phyloP scores from a whole-genome alignment of 2,329 filamentous ascomycete genomes.

The Karstenula rhodostoma region DNA sequence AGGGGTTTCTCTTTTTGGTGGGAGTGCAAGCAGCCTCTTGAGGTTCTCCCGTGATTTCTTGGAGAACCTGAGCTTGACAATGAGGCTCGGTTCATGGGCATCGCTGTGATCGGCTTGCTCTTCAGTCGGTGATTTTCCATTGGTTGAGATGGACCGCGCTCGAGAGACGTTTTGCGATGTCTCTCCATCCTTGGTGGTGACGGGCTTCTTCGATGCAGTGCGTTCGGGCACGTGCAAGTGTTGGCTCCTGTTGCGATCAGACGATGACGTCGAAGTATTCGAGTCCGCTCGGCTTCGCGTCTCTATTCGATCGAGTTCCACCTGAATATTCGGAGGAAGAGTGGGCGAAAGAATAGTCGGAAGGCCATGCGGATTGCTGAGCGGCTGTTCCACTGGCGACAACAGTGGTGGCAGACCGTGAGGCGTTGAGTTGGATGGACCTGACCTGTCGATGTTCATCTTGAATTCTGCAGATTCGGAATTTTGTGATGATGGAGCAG shows the following conservation, averaged over 20 bases:
- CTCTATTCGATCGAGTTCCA: conserved; percentile 57
- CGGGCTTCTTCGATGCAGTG: conserved; percentile 4
- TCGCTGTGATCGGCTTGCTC: conserved; percentile 22
- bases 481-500: conserved; percentile 34
- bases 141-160: conserved; percentile 36
- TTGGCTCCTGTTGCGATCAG: conserved; percentile 43
- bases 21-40: conserved; percentile 47
- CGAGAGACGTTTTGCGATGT: conserved; percentile 32
- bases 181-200: conserved; percentile 28
- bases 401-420: conserved; percentile 50
- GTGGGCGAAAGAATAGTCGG: conserved; percentile 66
- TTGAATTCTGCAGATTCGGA: conserved; percentile 51
- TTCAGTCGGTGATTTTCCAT: conserved; percentile 35
- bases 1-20: conserved; percentile 32
- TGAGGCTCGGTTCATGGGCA: conserved; percentile 36
- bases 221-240: conserved; percentile 32
- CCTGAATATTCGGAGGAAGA: conserved; percentile 63
- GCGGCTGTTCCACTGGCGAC: conserved; percentile 52
- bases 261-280: conserved; percentile 45
- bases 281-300: conserved; percentile 47
- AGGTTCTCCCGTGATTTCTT: conserved; percentile 57
- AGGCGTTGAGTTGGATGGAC: conserved; percentile 41
- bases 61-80: conserved; percentile 62
- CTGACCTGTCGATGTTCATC: conserved; percentile 35
- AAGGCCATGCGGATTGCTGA: conserved; percentile 52